Conservation (phyloP, 1,139 yeast genomes). For the Pichia inconspicua region DNA sequence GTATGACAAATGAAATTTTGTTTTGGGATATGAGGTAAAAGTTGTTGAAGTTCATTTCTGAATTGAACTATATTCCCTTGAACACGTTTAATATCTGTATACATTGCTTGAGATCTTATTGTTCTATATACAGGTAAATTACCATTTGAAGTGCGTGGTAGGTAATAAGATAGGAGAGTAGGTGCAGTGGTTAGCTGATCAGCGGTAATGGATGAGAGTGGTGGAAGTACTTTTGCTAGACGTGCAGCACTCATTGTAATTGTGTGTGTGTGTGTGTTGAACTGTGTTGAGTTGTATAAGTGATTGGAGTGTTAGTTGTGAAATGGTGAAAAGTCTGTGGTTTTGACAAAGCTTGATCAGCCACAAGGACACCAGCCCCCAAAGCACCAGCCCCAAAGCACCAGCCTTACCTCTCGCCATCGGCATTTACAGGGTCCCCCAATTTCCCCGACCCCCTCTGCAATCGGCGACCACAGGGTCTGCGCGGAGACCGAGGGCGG, state of each 20-base stretch:
- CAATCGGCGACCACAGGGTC: too few relatives aligned
- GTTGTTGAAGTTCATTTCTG: slow-evolving; percentile 48
- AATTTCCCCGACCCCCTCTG: too few relatives aligned
- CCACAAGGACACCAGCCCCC: background rate
- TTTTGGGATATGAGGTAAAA: slow-evolving; percentile 34
- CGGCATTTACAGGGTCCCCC: too few relatives aligned
- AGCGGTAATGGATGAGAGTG: slow-evolving; percentile 20
- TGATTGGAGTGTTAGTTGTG: background rate
- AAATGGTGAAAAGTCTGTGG: too few relatives aligned
- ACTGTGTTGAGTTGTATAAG: background rate
- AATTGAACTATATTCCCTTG: slow-evolving; percentile 53
- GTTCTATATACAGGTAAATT: slow-evolving; percentile 67
- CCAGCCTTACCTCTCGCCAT: background rate
- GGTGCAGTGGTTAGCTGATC: slow-evolving; percentile 21
- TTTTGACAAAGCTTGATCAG: too few relatives aligned
- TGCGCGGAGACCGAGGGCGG: background rate
- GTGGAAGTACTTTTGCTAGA: slow-evolving; percentile 21
- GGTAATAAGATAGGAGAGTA: slow-evolving; percentile 31
- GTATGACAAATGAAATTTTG: slow-evolving; percentile 6
- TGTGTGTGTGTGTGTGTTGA: background rate
- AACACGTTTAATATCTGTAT: slow-evolving; percentile 59
- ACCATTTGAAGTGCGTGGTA: slow-evolving; percentile 49
- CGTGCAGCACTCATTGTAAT: slow-evolving; percentile 5
- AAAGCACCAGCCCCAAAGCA: background rate
- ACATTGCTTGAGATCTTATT: slow-evolving; percentile 40